Evolutionary conservation across 1,139 yeast species (phyloP).

Genomic region (Magnusiomyces paraingens): DNA sequence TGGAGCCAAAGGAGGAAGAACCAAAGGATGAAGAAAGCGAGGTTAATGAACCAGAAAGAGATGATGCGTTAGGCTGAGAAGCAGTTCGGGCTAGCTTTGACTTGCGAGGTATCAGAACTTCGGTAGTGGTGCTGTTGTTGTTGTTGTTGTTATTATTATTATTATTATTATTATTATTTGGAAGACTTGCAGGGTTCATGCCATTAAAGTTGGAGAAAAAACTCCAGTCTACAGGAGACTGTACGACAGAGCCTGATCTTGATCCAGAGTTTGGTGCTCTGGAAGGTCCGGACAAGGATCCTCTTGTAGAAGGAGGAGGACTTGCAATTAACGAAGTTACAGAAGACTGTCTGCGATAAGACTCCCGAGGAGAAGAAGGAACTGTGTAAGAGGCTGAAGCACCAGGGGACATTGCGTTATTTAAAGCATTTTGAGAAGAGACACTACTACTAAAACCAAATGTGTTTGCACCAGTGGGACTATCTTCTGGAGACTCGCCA

Average conservation of each 20-base stretch:
- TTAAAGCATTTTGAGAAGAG: too few species aligned
- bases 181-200: too few species aligned
- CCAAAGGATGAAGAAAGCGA: background rate
- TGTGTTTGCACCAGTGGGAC: too few species aligned
- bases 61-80: constrained; percentile 24
- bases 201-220: too few species aligned
- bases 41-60: background rate
- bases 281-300: too few species aligned
- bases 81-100: constrained; percentile 25
- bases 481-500: constrained; percentile 14
- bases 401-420: too few species aligned
- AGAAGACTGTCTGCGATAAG: constrained; percentile 4
- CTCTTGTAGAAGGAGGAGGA: background rate
- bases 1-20: constrained; percentile 18
- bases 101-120: constrained; percentile 18
- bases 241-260: too few species aligned
- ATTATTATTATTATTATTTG: background rate
- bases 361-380: constrained; percentile 12
- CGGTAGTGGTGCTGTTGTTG: constrained; percentile 13
- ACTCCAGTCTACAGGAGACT: too few species aligned
- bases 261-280: too few species aligned
- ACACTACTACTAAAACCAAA: too few species aligned
- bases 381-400: constrained; percentile 19
- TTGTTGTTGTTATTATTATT: background rate
- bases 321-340: constrained; percentile 4